A percentile compares a stretch with the other conserved stretches of the same genome.
Conservation (phyloP, 1,139 yeast species). For the Geotrichum histeridarum region DNA sequence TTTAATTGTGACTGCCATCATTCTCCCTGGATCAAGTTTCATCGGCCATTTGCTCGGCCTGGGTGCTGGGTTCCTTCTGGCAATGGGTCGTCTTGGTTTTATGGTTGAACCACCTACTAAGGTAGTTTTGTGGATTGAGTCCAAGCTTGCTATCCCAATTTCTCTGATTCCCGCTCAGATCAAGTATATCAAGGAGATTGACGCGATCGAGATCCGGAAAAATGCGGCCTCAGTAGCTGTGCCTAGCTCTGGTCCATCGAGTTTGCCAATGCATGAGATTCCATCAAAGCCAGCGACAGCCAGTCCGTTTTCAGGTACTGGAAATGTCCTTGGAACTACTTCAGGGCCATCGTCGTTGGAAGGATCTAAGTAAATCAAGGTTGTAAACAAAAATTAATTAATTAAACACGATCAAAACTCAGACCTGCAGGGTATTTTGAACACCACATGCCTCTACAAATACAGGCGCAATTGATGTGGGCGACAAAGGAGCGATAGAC, state of each 20-base stretch:
- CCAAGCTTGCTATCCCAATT: conserved; percentile 48
- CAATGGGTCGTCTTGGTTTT: conserved; percentile 50
- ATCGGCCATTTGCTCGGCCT: conserved; percentile 63
- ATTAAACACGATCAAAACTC: no score
- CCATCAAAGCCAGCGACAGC: not conserved
- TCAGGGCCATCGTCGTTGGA: not conserved
- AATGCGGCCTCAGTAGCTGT: not conserved
- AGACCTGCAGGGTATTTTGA: no score
- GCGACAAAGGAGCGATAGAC: no score
- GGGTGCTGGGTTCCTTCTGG: conserved; percentile 51
- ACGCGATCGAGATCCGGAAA: conserved; percentile 44
- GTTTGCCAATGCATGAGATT: not conserved
- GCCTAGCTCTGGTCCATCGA: not conserved
- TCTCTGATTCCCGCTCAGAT: conserved; percentile 51
- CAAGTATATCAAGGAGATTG: conserved; percentile 52
- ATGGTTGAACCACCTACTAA: conserved; percentile 61
- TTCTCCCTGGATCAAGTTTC: conserved; percentile 59
- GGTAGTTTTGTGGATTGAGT: conserved; percentile 62
- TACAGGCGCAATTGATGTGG: no score
- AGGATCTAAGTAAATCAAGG: no score
- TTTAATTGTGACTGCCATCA: conserved; percentile 47
- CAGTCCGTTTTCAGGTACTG: not conserved
- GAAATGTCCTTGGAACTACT: conserved; percentile 3
- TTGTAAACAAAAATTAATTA: no score
- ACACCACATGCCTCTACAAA: no score